phyloP scores from a whole-genome alignment of 306 rosid genomes.

The Rubus parviflorus region DNA sequence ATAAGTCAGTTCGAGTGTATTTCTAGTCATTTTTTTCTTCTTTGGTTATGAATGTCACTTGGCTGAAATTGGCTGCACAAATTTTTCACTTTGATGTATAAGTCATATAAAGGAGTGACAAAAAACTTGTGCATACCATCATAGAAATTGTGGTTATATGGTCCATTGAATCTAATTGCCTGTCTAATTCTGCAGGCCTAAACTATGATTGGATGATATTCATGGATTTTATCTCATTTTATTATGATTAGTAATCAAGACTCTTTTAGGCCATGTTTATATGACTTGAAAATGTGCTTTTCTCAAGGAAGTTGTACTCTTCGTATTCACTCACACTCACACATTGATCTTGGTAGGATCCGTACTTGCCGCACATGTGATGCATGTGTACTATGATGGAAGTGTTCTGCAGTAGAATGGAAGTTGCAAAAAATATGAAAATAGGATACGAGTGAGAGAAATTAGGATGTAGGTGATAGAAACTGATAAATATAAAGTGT shows the following conservation, averaged over 20 bases:
- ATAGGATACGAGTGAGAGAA: not conserved
- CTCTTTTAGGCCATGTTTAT: not conserved
- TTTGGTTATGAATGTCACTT: not conserved
- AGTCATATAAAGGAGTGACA: not conserved
- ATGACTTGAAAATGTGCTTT: not conserved
- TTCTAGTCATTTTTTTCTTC: not conserved
- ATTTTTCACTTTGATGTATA: not conserved
- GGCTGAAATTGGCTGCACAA: not conserved
- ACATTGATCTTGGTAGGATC: not conserved
- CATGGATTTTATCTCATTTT: not conserved
- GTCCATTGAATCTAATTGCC: not conserved
- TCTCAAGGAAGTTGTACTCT: not conserved
- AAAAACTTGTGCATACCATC: not conserved
- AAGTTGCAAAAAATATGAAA: not conserved
- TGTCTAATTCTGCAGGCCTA: not conserved
- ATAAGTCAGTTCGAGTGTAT: not conserved
- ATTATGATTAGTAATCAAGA: not conserved
- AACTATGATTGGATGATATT: not conserved
- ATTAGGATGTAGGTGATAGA: not conserved
- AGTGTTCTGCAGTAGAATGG: not conserved
- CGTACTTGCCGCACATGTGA: not conserved
- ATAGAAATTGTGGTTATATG: not conserved
- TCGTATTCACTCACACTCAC: not conserved
- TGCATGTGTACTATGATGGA: not conserved
- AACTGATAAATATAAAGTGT: not conserved